Conservation (phyloP, 176 grass and related monocot genomes). For the Raddia distichophylla region DNA sequence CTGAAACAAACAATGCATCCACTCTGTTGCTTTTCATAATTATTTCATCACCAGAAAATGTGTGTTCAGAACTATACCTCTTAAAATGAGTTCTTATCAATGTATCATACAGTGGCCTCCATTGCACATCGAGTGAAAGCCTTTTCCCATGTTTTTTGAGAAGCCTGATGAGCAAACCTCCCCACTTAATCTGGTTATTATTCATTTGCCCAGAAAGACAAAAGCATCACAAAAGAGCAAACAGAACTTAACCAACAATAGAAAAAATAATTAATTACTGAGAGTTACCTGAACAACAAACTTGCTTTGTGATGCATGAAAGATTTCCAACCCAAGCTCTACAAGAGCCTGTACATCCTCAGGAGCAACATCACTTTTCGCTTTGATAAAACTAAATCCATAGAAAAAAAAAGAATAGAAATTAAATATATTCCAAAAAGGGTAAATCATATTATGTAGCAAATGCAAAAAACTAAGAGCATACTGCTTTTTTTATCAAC, state of each 20-base stretch:
- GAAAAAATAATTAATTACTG: conserved; percentile 19
- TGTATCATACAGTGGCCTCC: conserved; percentile 89
- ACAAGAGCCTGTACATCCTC: conserved; percentile 71
- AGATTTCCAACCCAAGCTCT: conserved; percentile 81
- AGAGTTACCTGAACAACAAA: conserved; percentile 84
- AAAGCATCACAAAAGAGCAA: conserved; percentile 27
- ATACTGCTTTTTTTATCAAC: background rate
- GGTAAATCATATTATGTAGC: conserved; percentile 12
- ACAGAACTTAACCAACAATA: conserved; percentile 21
- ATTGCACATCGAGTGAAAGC: conserved; percentile 68
- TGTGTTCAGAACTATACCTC: conserved; percentile 50
- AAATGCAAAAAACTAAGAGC: conserved; percentile 20
- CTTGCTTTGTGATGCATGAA: conserved; percentile 83
- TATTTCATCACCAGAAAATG: conserved; percentile 7
- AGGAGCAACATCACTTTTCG: conserved; percentile 88
- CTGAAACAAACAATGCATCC: conserved; percentile 52
- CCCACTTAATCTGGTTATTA: conserved; percentile 89
- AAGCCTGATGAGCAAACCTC: conserved; percentile 68
- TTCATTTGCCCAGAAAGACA: conserved; percentile 41
- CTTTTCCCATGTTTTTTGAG: conserved; percentile 81
- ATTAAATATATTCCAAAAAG: conserved; percentile 19
- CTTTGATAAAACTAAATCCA: conserved; percentile 79
- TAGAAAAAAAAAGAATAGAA: conserved; percentile 23
- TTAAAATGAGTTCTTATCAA: conserved; percentile 96
- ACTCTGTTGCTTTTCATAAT: conserved; percentile 9